Evolutionary conservation across 2,329 filamentous ascomycete species (phyloP), one percentile per base, ranked within the genome.

Genomic region (Tolypocladium cylindrosporum): DNA sequence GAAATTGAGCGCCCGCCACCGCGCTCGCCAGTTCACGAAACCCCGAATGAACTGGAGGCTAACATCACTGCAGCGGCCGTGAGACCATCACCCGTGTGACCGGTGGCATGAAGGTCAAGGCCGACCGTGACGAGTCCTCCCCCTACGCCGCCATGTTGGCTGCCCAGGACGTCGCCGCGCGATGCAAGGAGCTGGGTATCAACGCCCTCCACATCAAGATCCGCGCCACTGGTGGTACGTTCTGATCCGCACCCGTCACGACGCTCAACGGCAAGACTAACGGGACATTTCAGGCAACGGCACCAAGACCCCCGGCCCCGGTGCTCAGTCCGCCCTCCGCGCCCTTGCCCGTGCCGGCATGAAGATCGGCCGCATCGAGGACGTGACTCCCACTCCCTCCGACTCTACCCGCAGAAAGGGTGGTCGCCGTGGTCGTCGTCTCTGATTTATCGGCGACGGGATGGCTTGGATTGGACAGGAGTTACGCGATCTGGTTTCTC

Each of bases 61-160:
- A 45, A 63, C 54, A 54, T 37, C 4, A 6, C 11, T 84, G 77
- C 83, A 95, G 90, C 82, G 94, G 94, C 82, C 94, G 94, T 81
- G 94, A 99, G 89, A 99, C 95, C 82, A 97, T 99, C 84, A 90
- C 87, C 87, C 92, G 94, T 90, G 93, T 99, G 70, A 99, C 95
- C 73, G 94, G 95, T 83, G 95, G 95, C 76, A 99, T 99, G 94
- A 99, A 99, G 87, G 94, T 99, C 87, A 99, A 99, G 89, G 92
- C 92, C 79, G 92, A 99, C 76, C 93, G 94, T 86, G 94, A 99
- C 83, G 94, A 99, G 85, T 97, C 93, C 73, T 97, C 94, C 69
- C 94, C 94, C 72, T 99, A 99, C 86, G 94, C 94, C 74, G 94
- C 94, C 81, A 99, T 99, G 94, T 92, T 99, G 90, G 94, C 94